A percentile compares a stretch with the other conserved stretches of the same genome.
These are phyloP conservation scores for Solanum microdontum DNA, from an alignment of 257 asterid species.

Conservation along the genomic window DNA sequence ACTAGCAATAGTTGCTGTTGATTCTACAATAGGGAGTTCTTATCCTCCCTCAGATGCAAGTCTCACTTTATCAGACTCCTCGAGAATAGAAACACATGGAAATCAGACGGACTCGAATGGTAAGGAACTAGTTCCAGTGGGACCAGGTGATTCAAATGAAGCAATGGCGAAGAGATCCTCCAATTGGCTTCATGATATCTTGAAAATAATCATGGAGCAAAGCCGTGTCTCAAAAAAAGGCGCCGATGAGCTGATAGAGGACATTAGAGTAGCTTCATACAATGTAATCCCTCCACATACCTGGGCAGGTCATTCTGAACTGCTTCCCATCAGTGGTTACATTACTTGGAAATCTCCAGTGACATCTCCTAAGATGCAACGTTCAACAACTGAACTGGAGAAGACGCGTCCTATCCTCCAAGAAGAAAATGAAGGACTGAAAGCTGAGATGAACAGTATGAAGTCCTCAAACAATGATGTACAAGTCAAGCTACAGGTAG, in stretches of 20 bases:
- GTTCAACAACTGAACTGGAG: conserved; percentile 35
- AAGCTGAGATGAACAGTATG: conserved; percentile 22
- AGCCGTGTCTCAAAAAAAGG: conserved; percentile 31
- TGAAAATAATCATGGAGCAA: conserved; percentile 31
- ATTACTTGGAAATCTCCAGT: conserved; percentile 59
- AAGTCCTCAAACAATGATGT: conserved; percentile 19
- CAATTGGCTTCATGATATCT: conserved; percentile 48
- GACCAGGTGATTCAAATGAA: conserved; percentile 1
- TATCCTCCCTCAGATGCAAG: conserved; percentile 16
- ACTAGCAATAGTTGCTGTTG: conserved; percentile 70
- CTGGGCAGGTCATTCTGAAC: conserved; percentile 5
- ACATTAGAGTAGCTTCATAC: conserved; percentile 25
- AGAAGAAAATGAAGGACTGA: conserved; percentile 34
- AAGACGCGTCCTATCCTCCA: conserved; percentile 26
- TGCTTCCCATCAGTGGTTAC: conserved; percentile 42
- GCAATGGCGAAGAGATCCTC: conserved; percentile 1
- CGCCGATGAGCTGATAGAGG: conserved; percentile 47
- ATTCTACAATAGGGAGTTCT: conserved; percentile 16
- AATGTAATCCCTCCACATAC: background rate
- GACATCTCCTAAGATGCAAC: conserved; percentile 23
- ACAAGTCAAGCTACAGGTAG: conserved; percentile 15
- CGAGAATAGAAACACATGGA: conserved; percentile 1
- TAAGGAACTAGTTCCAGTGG: conserved; percentile 33
- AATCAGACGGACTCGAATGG: conserved; percentile 11
- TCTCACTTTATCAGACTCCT: conserved; percentile 10